Conservation (phyloP, 306 rosid species). For the Dalbergia cultrata region DNA sequence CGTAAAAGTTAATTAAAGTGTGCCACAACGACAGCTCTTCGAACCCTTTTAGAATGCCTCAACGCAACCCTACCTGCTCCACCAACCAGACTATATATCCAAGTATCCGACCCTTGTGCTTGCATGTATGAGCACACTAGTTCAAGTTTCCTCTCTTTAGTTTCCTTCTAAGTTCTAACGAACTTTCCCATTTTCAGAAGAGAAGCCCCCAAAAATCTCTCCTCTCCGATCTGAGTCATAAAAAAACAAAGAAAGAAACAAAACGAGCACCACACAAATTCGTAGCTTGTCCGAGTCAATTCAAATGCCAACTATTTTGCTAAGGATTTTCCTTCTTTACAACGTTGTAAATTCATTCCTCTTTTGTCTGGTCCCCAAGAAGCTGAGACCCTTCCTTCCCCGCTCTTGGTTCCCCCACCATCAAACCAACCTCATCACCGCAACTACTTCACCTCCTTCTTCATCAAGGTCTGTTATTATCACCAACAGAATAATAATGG, state of each 20-base stretch:
- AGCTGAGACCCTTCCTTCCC: constrained; percentile 50
- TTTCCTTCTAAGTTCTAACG: background rate
- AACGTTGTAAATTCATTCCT: constrained; percentile 59
- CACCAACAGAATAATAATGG: constrained; percentile 54
- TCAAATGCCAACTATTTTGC: constrained; percentile 63
- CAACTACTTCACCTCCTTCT: background rate
- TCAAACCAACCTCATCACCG: constrained; percentile 12
- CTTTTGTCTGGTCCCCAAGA: constrained; percentile 53
- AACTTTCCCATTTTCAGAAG: constrained; percentile 22
- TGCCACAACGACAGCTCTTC: constrained; percentile 8
- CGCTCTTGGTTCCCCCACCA: constrained; percentile 50
- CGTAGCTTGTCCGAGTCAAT: background rate
- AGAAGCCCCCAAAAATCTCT: constrained; percentile 31
- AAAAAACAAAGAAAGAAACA: background rate
- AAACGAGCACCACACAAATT: constrained; percentile 36
- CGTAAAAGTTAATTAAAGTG: constrained; percentile 41
- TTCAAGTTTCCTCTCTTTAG: no score
- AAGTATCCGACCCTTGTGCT: background rate
- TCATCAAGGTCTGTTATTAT: background rate
- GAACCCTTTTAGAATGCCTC: background rate
- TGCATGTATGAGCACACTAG: no score
- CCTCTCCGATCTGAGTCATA: constrained; percentile 6
- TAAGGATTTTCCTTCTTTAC: constrained; percentile 63
- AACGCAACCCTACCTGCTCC: background rate
- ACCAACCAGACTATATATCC: no score